phyloP scores from a whole-genome alignment of 2,329 filamentous ascomycete species.

The Colletotrichum sp. region DNA sequence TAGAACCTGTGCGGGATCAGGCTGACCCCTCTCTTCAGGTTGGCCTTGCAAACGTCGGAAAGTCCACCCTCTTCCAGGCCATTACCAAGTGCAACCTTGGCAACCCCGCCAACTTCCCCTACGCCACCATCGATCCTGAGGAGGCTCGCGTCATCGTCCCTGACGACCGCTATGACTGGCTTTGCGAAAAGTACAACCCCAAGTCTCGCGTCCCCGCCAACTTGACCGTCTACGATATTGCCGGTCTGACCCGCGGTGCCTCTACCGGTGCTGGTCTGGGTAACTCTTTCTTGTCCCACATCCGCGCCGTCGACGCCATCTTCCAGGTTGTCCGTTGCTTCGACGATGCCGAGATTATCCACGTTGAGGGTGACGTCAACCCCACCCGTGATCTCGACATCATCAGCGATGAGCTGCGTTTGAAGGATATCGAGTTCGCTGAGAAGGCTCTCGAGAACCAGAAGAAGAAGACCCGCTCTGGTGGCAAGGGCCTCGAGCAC shows the following conservation, averaged over 20 bases:
- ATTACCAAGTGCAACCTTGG: conserved; percentile 97
- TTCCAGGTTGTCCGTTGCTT: conserved; percentile 97
- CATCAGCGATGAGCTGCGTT: conserved; percentile 92
- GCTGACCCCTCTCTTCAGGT: conserved; percentile 64
- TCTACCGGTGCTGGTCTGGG: conserved; percentile 97
- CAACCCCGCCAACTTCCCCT: conserved; percentile 99
- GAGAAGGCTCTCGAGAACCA: conserved; percentile 93
- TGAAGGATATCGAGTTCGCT: conserved; percentile 98
- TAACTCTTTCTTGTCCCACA: conserved; percentile 98
- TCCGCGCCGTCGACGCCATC: conserved; percentile 96
- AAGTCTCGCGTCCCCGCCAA: conserved; percentile 98
- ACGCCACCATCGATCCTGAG: conserved; percentile 98
- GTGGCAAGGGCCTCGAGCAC: conserved; percentile 94
- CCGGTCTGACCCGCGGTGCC: conserved; percentile 92
- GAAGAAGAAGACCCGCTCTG: conserved; percentile 92
- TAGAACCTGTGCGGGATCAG: conserved; percentile 39
- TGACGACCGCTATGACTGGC: conserved; percentile 95
- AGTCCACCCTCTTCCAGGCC: conserved; percentile 99
- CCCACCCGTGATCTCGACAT: conserved; percentile 93
- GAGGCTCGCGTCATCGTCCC: conserved; percentile 97
- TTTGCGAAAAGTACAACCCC: conserved; percentile 95
- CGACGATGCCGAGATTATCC: conserved; percentile 98
- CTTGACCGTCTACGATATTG: conserved; percentile 98
- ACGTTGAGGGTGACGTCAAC: conserved; percentile 98
- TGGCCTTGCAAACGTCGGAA: conserved; percentile 98